Conservation (phyloP, 108 stramenopile species). For the Discostella stelligeroides region DNA sequence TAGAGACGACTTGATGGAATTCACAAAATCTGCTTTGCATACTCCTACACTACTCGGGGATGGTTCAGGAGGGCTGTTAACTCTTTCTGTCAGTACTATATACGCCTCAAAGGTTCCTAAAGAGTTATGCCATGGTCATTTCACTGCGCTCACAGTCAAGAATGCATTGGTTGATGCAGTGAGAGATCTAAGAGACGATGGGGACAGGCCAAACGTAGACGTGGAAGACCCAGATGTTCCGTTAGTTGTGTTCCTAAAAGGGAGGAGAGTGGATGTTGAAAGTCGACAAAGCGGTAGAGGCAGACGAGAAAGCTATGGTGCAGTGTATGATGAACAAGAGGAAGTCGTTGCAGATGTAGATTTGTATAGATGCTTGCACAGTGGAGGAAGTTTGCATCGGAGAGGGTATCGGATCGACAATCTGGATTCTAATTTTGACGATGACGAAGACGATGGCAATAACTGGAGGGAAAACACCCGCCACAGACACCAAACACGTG, state of each 20-base stretch:
- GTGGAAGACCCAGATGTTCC: constrained; percentile 77
- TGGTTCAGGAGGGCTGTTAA: constrained; percentile 68
- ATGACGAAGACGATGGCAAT: constrained; percentile 6
- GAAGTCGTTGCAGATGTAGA: constrained; percentile 59
- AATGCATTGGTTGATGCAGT: constrained; percentile 78
- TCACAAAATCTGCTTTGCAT: constrained; percentile 46
- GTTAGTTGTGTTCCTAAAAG: constrained; percentile 63
- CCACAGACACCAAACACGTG: not conserved
- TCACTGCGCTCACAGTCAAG: constrained; percentile 77
- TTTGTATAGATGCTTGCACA: constrained; percentile 71
- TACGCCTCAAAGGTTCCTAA: constrained; percentile 54
- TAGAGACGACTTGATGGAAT: constrained; percentile 64
- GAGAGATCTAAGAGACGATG: constrained; percentile 65
- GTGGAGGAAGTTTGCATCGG: constrained; percentile 68
- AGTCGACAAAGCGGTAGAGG: constrained; percentile 10
- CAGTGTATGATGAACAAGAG: constrained; percentile 21
- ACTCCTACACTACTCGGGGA: constrained; percentile 64
- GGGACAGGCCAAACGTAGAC: constrained; percentile 75
- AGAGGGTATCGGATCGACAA: constrained; percentile 60
- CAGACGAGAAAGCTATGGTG: not conserved
- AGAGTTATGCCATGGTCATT: constrained; percentile 83
- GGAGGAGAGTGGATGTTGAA: constrained; percentile 26
- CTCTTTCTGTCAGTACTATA: constrained; percentile 60
- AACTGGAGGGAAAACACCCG: not conserved
- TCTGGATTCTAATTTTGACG: constrained; percentile 3